These are phyloP conservation scores for Chaetomium olivaceum DNA, from an alignment of 2,329 filamentous ascomycete species.

Conservation along the genomic window DNA sequence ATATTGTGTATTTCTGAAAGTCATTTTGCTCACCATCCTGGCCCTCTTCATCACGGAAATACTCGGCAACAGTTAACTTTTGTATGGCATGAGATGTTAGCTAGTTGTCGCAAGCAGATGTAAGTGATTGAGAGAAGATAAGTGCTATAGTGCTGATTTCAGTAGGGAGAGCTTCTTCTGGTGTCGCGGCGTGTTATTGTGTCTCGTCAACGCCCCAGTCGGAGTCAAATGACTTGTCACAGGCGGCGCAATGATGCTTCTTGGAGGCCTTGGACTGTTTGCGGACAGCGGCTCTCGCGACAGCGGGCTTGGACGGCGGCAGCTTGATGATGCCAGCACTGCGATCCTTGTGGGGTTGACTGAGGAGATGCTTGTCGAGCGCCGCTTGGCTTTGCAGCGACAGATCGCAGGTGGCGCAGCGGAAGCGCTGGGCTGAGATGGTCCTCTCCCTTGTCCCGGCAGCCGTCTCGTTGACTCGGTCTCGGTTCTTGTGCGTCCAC, in stretches of 20 bases:
- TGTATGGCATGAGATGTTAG: too few relatives aligned
- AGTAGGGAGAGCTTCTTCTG: not conserved
- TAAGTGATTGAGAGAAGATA: too few relatives aligned
- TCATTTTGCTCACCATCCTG: constrained; percentile 70
- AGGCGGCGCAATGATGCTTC: not conserved
- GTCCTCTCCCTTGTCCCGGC: not conserved
- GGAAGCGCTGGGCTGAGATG: not conserved
- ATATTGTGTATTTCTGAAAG: constrained; percentile 3
- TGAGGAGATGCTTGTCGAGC: constrained; percentile 4
- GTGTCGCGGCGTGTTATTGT: constrained; percentile 1
- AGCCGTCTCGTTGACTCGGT: not conserved
- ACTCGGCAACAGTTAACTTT: constrained; percentile 66
- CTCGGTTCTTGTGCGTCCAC: constrained; percentile 1
- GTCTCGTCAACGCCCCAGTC: not conserved
- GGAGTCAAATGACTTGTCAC: not conserved
- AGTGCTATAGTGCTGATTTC: not conserved
- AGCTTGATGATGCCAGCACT: constrained; percentile 3
- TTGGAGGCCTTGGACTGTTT: not conserved
- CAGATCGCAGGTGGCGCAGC: not conserved
- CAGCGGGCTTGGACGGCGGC: not conserved
- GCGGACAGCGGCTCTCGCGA: not conserved
- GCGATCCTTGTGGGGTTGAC: not conserved
- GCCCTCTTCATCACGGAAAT: constrained; percentile 75
- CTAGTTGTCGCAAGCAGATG: too few relatives aligned
- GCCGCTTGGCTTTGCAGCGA: not conserved